Percentiles rank a stretch among this genome's conserved stretches.
Evolutionary conservation across 495 filamentous ascomycete species (phyloP).

Genomic region (Penicillium manginii): DNA sequence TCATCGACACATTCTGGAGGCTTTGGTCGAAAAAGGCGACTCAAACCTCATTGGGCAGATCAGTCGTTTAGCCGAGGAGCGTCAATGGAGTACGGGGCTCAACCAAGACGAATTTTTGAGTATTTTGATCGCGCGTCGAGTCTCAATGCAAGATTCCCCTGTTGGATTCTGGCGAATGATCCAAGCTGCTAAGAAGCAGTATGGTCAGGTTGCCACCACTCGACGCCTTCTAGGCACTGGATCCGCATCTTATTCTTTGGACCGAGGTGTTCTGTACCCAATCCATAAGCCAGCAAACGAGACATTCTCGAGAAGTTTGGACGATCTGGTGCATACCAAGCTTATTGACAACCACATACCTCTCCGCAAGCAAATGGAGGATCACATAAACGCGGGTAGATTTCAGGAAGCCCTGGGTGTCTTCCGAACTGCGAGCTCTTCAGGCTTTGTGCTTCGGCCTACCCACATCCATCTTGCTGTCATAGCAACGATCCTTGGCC

Average conservation of each 20-base stretch:
- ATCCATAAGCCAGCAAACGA: slow-evolving; percentile 22
- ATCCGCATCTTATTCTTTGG: slow-evolving; percentile 16
- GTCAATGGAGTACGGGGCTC: slow-evolving; percentile 38
- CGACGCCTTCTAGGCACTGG: slow-evolving; percentile 41
- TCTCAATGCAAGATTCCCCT: slow-evolving; percentile 38
- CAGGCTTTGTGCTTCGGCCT: slow-evolving; percentile 33
- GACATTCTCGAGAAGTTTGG: slow-evolving; percentile 30
- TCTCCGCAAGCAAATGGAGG: slow-evolving; percentile 41
- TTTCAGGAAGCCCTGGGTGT: slow-evolving; percentile 31
- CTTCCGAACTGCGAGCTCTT: slow-evolving; percentile 32
- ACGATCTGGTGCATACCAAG: slow-evolving; percentile 29
- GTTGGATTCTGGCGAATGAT: slow-evolving; percentile 51
- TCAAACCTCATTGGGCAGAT: slow-evolving; percentile 34
- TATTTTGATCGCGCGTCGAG: slow-evolving; percentile 33
- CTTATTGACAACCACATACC: slow-evolving; percentile 38
- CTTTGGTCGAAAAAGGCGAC: slow-evolving; percentile 44
- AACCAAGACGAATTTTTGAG: slow-evolving; percentile 33
- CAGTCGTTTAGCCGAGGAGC: slow-evolving; percentile 30
- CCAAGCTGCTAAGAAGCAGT: slow-evolving; percentile 41
- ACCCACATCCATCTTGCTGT: slow-evolving; percentile 42
- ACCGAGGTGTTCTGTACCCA: slow-evolving; percentile 15
- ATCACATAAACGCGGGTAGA: slow-evolving; percentile 43
- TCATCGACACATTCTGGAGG: slow-evolving; percentile 47
- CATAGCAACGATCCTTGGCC: slow-evolving; percentile 40
- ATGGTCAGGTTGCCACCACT: slow-evolving; percentile 37